Conservation (phyloP, 116 monocot species). For the Posidonia oceanica region DNA sequence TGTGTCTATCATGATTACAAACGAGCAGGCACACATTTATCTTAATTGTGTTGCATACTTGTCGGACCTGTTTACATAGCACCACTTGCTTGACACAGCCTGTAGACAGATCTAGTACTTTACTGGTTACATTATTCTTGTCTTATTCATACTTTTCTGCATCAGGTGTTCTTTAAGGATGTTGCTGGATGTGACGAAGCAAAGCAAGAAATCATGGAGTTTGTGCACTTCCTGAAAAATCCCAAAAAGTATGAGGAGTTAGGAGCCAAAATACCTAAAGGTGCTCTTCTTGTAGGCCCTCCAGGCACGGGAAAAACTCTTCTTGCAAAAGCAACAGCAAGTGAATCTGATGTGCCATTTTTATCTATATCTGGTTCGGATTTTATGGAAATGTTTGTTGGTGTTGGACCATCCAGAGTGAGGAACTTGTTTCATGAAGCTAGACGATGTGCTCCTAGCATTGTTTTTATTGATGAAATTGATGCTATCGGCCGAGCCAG, state of each 20-base stretch:
- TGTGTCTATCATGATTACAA: too few relatives aligned
- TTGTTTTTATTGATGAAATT: conserved; percentile 96
- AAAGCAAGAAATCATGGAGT: conserved; percentile 99
- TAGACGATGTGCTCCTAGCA: conserved; percentile 91
- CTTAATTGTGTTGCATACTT: too few relatives aligned
- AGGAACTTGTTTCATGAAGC: conserved; percentile 94
- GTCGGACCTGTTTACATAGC: too few relatives aligned
- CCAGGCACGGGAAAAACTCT: conserved; percentile 99
- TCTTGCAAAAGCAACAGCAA: conserved; percentile 98
- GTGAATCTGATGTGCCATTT: conserved; percentile 95
- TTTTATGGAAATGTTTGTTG: conserved; percentile 99
- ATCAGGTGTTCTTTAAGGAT: conserved; percentile 85
- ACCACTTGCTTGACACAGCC: too few relatives aligned
- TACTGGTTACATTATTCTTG: too few relatives aligned
- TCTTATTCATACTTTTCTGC: too few relatives aligned
- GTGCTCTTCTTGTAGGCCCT: conserved; percentile 97
- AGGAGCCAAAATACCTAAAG: conserved; percentile 98
- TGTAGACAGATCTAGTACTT: too few relatives aligned
- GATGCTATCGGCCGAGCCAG: conserved; percentile 98
- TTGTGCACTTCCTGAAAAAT: conserved; percentile 96
- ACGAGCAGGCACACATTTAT: too few relatives aligned
- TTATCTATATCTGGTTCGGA: conserved; percentile 98
- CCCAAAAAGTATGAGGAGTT: conserved; percentile 96
- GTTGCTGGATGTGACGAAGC: conserved; percentile 99
- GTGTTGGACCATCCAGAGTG: conserved; percentile 94